Evolutionary conservation across 148 eudicot species (phyloP), one percentile per base, ranked within the genome.

Genomic region (Suaeda aralocaspica): DNA sequence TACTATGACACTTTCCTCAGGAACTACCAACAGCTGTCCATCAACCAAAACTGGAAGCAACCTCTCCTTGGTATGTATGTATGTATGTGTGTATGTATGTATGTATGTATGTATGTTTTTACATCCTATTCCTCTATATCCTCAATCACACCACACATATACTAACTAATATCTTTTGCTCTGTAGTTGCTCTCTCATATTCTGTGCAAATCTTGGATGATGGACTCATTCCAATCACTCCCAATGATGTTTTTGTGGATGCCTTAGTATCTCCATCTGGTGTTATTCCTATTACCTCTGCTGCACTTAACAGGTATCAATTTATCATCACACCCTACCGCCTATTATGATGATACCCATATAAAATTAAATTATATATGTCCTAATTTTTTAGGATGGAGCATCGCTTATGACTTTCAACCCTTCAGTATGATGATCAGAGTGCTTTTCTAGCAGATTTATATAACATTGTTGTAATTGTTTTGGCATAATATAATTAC

Each of bases 1-100:
- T 95, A 95, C 68, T 95, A 95, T 18, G 99, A 95, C 72, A 89
- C 99, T 31, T 89, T 89, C 84, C 84, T 95, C 75, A 79, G 74
- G 58, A 89, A 79, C n/a, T 95, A 95, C 83, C 85, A 73, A 76
- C 85, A 86, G 81, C 96, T 82, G 71, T 96, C 89, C 7, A 72
- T 77, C 59, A 82, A 89, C 78, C 80, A 78, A 49, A 84, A 86
- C 42, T 95, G 99, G 99, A 89, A 91, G 82, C 88, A 79, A 70
- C 99, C 99, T 51, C 78, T 95, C 34, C 82, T 86, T 66, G 84
- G 99, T 91, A 79, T 10, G 78, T 66, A n/a, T n/a, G n/a, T n/a
- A n/a, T n/a, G n/a, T n/a, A n/a, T n/a, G n/a, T n/a, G n/a, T n/a
- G n/a, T n/a, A n/a, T n/a, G n/a, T n/a, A n/a, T n/a, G n/a, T n/a